A percentile compares a stretch with the other conserved stretches of the same genome.
Evolutionary conservation across 2,329 filamentous ascomycete species (phyloP).

Genomic region (Atkinsonella hypoxylon): DNA sequence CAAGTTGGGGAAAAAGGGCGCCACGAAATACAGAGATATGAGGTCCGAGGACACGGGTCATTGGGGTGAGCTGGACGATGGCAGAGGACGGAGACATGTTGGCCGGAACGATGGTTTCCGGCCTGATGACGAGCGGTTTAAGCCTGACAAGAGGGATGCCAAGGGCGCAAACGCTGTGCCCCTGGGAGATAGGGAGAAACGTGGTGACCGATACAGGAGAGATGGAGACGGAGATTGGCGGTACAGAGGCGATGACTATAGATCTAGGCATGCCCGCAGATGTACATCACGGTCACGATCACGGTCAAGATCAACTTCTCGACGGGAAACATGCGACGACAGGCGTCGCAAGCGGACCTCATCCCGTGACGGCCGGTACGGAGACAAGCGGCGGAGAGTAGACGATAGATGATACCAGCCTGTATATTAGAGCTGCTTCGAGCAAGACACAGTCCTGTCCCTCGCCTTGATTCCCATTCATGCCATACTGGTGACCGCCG

Average conservation of each 20-base stretch:
- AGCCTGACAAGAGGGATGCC: constrained; percentile 29
- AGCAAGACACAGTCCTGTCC: background rate
- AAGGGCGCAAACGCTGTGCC: constrained; percentile 62
- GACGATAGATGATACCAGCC: constrained; percentile 23
- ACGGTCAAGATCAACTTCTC: constrained; percentile 29
- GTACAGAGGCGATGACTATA: constrained; percentile 4
- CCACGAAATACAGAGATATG: constrained; percentile 81
- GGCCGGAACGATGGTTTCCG: constrained; percentile 55
- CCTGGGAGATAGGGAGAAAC: constrained; percentile 37
- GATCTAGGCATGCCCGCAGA: background rate
- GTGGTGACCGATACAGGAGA: constrained; percentile 21
- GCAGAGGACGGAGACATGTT: constrained; percentile 16
- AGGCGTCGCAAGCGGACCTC: constrained; percentile 44
- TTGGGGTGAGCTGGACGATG: constrained; percentile 59
- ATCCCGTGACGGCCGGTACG: constrained; percentile 40
- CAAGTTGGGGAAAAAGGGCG: constrained; percentile 82
- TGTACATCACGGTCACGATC: background rate
- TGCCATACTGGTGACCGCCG: background rate
- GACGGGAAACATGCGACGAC: constrained; percentile 31
- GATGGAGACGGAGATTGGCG: constrained; percentile 14
- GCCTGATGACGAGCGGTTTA: constrained; percentile 44
- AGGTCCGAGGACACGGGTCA: constrained; percentile 80
- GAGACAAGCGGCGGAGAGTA: constrained; percentile 49
- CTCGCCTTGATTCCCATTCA: background rate
- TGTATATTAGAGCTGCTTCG: background rate